Conservation (phyloP, 495 filamentous ascomycete species). For the Penicillium coffeae region DNA sequence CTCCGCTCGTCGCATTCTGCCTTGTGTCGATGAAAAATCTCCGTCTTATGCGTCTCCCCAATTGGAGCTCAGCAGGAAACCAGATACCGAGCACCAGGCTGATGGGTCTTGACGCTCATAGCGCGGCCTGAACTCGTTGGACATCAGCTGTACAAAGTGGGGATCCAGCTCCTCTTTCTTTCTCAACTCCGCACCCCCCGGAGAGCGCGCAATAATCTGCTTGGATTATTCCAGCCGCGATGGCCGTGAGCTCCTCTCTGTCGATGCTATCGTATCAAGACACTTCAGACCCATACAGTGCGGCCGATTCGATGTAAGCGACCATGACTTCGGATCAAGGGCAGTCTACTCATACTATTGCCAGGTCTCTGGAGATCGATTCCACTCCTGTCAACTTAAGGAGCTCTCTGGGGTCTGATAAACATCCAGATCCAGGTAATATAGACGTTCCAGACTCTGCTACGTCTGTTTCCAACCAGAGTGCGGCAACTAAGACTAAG, state of each 20-base stretch:
- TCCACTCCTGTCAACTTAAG: background rate
- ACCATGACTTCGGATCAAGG: background rate
- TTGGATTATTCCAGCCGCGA: conserved; percentile 15
- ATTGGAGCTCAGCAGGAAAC: conserved; percentile 10
- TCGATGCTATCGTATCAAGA: conserved; percentile 20
- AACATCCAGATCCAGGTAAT: background rate
- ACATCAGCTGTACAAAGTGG: conserved; percentile 2
- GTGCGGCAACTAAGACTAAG: background rate
- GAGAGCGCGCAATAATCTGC: background rate
- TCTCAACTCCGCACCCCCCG: conserved; percentile 1
- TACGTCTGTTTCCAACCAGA: background rate
- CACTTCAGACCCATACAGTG: conserved; percentile 15
- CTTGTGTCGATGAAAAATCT: background rate
- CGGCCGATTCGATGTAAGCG: conserved; percentile 17
- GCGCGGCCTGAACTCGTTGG: conserved; percentile 14
- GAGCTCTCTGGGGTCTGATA: background rate
- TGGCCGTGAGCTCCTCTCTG: conserved; percentile 36
- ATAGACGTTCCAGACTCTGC: background rate
- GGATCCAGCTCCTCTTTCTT: conserved; percentile 7
- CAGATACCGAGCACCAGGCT: conserved; percentile 2
- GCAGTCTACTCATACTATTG: background rate
- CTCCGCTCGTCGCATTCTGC: no score
- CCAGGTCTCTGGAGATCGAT: background rate
- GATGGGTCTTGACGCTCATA: conserved; percentile 5
- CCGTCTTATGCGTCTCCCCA: background rate